A percentile compares a stretch with the other conserved stretches of the same genome.
Conservation (phyloP, 805 yeast genomes). For the Teunomyces funiuensis region DNA sequence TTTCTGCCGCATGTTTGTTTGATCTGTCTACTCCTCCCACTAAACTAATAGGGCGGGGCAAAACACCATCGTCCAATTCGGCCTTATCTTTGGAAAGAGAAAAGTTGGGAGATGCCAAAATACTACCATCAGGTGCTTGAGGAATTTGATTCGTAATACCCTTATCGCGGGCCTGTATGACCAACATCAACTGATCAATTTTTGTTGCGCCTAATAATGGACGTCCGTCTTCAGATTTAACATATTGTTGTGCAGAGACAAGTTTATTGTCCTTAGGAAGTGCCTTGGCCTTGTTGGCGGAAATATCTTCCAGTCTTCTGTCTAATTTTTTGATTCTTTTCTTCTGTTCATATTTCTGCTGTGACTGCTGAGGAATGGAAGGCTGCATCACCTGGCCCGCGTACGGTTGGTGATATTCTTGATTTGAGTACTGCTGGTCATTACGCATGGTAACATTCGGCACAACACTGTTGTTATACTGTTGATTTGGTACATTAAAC, state of each 20-base stretch:
- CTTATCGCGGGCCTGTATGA: constrained; percentile 83
- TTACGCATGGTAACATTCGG: constrained; percentile 14
- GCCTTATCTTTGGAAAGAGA: constrained; percentile 12
- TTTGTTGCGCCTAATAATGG: constrained; percentile 83
- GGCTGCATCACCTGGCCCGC: constrained; percentile 4
- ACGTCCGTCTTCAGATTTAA: constrained; percentile 58
- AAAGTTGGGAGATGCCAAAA: constrained; percentile 44
- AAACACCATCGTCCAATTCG: constrained; percentile 41
- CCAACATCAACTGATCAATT: constrained; percentile 87
- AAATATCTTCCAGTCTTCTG: background rate
- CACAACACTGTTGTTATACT: constrained; percentile 9
- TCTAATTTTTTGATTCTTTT: constrained; percentile 1
- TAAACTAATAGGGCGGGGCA: constrained; percentile 56
- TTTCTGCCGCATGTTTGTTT: constrained; percentile 16
- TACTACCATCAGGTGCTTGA: constrained; percentile 68
- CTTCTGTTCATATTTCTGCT: constrained; percentile 8
- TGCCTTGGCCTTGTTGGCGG: background rate
- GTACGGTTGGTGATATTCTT: constrained; percentile 7
- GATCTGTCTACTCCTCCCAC: constrained; percentile 83
- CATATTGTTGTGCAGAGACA: constrained; percentile 48
- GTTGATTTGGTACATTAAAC: background rate
- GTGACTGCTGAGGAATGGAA: constrained; percentile 14
- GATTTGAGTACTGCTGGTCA: constrained; percentile 1
- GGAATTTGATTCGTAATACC: constrained; percentile 65
- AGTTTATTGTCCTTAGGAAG: constrained; percentile 22